These are phyloP conservation scores for Populus euphratica DNA, from an alignment of 345 rosid species.

Conservation along the genomic window DNA sequence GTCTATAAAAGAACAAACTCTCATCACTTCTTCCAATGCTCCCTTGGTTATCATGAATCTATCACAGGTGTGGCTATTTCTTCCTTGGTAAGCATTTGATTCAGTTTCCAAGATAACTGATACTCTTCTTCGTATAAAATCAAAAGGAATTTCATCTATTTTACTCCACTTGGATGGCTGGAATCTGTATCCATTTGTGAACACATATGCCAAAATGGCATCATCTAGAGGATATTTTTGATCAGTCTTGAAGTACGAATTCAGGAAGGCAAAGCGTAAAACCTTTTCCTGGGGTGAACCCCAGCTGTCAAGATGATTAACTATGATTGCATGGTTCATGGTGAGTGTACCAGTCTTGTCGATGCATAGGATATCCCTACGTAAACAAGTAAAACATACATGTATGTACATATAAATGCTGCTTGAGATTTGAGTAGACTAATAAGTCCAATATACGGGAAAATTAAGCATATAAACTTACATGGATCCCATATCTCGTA, in stretches of 20 bases:
- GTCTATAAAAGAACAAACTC: conserved; percentile 55
- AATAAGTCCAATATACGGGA: neutral
- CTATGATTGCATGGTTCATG: conserved; percentile 58
- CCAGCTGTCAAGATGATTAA: conserved; percentile 53
- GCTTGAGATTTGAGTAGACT: neutral
- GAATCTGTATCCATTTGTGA: conserved; percentile 59
- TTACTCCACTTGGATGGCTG: conserved; percentile 61
- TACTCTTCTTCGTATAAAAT: conserved; percentile 55
- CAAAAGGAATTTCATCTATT: conserved; percentile 66
- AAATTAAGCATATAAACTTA: conserved; percentile 25
- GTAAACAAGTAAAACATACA: neutral
- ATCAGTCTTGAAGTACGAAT: conserved; percentile 70
- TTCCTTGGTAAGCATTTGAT: conserved; percentile 19
- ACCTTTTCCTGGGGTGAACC: conserved; percentile 48
- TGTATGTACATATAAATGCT: neutral
- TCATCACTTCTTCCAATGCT: conserved; percentile 64
- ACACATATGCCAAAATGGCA: conserved; percentile 64
- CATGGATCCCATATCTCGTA: conserved; percentile 76
- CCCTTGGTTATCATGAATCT: conserved; percentile 57
- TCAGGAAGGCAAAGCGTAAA: conserved; percentile 55
- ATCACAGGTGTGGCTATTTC: conserved; percentile 15
- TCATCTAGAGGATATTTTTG: conserved; percentile 75
- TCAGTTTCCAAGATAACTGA: conserved; percentile 50
- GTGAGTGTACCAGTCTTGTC: conserved; percentile 79
- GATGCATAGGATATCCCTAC: conserved; percentile 68